phyloP scores from a whole-genome alignment of 495 filamentous ascomycete species.

The Talaromyces thailandensis region DNA sequence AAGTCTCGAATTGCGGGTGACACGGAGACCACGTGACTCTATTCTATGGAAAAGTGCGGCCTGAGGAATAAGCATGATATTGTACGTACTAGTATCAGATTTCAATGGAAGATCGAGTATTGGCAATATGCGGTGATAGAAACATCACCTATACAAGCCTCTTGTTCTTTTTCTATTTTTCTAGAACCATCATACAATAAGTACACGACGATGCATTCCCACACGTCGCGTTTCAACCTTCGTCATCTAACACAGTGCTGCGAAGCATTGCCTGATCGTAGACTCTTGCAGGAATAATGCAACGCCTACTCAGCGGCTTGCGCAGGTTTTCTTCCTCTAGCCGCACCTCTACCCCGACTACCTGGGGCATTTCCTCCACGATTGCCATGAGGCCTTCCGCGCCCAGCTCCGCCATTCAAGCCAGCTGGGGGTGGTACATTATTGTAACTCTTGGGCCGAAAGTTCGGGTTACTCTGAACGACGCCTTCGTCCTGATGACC shows the following conservation, averaged over 20 bases:
- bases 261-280: not conserved
- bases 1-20: not conserved
- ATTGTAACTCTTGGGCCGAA: slow-evolving; percentile 53
- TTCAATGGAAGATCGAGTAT: not conserved
- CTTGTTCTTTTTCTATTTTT: not conserved
- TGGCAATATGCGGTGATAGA: not conserved
- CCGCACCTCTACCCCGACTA: not conserved
- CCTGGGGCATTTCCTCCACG: not conserved
- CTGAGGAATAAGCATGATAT: not conserved
- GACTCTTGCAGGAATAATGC: not conserved
- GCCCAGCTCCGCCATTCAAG: slow-evolving; percentile 50
- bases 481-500: slow-evolving; percentile 41
- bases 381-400: slow-evolving; percentile 27
- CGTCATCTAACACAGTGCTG: not conserved
- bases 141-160: not conserved
- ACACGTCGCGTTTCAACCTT: not conserved
- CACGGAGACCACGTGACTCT: not conserved
- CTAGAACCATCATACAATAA: not conserved
- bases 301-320: not conserved
- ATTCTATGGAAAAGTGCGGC: not conserved
- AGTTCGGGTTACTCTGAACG: slow-evolving; percentile 41
- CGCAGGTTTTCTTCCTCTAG: not conserved
- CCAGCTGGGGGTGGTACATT: slow-evolving; percentile 72
- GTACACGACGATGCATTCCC: not conserved
- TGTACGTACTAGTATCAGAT: no score